A percentile compares a stretch with the other conserved stretches of the same genome.
phyloP scores from a whole-genome alignment of 1,139 yeast species.

The Candida tunisiensis region DNA sequence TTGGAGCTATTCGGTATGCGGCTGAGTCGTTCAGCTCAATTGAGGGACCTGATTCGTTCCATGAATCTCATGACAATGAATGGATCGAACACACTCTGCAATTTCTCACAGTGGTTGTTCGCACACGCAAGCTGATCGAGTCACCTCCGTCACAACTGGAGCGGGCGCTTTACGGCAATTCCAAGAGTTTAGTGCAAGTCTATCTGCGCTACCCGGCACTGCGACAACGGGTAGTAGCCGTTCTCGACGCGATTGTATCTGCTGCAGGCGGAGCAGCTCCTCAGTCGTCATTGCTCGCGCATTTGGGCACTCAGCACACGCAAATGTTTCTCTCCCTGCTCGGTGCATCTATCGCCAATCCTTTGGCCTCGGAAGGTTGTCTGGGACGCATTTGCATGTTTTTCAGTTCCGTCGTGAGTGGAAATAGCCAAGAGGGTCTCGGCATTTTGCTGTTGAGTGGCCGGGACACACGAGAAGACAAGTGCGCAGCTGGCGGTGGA shows the following conservation, averaged over 20 bases:
- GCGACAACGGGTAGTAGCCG: constrained; percentile 35
- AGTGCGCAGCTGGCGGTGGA: too few species aligned
- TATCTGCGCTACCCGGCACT: constrained; percentile 34
- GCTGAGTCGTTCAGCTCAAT: constrained; percentile 16
- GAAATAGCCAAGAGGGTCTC: constrained; percentile 67
- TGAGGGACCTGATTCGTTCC: constrained; percentile 26
- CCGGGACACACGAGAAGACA: constrained; percentile 28
- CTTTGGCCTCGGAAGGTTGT: constrained; percentile 37
- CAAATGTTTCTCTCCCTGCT: constrained; percentile 41
- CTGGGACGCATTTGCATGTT: constrained; percentile 50
- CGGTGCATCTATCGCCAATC: constrained; percentile 40
- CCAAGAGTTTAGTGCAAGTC: constrained; percentile 42
- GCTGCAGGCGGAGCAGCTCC: constrained; percentile 39
- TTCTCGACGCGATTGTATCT: constrained; percentile 48
- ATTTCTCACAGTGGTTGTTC: constrained; percentile 29
- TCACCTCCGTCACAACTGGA: constrained; percentile 49
- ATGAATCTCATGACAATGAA: constrained; percentile 15
- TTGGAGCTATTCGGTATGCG: constrained; percentile 33
- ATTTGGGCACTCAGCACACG: constrained; percentile 51
- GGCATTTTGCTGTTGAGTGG: constrained; percentile 68
- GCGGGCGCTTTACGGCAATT: constrained; percentile 32
- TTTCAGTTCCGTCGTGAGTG: constrained; percentile 58
- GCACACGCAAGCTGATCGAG: constrained; percentile 35
- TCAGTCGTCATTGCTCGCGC: constrained; percentile 68
- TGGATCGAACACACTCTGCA: constrained; percentile 22